These are phyloP conservation scores for Fusarium albidum DNA, from an alignment of 2,329 filamentous ascomycete species.

Conservation along the genomic window DNA sequence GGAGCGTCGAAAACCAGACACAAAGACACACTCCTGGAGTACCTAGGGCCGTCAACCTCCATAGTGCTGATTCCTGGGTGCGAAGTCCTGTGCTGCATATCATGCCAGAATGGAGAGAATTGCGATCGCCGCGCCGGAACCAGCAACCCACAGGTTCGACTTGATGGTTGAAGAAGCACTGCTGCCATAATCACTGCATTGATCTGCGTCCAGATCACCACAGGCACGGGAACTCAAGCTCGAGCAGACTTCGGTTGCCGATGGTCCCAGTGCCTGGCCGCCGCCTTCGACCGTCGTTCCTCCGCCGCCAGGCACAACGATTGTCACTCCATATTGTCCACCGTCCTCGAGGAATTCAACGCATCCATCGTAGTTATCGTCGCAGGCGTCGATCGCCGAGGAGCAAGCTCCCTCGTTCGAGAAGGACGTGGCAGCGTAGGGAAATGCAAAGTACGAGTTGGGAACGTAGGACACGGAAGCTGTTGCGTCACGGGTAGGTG, in stretches of 20 bases:
- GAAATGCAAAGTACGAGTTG: constrained; percentile 68
- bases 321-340: constrained; percentile 60
- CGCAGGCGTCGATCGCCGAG: constrained; percentile 60
- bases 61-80: neutral
- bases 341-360: constrained; percentile 56
- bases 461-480: constrained; percentile 59
- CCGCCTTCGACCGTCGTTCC: constrained; percentile 59
- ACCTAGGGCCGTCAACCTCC: neutral
- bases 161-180: constrained; percentile 20
- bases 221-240: constrained; percentile 64
- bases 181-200: constrained; percentile 47
- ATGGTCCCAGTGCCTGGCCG: constrained; percentile 50
- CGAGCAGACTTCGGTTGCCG: constrained; percentile 63
- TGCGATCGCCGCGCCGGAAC: constrained; percentile 22
- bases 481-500: constrained; percentile 46
- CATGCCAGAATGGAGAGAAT: constrained; percentile 25
- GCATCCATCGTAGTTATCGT: constrained; percentile 62
- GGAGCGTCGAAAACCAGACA: too few species aligned
- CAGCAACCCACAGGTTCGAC: constrained; percentile 14
- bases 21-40: too few species aligned
- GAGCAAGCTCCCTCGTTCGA: constrained; percentile 60
- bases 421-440: constrained; percentile 63
- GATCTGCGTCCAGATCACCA: constrained; percentile 50
- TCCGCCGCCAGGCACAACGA: constrained; percentile 62
- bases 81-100: neutral